Conservation (phyloP, 768 basidiomycete genomes). For the Rossbeevera mucosa region DNA sequence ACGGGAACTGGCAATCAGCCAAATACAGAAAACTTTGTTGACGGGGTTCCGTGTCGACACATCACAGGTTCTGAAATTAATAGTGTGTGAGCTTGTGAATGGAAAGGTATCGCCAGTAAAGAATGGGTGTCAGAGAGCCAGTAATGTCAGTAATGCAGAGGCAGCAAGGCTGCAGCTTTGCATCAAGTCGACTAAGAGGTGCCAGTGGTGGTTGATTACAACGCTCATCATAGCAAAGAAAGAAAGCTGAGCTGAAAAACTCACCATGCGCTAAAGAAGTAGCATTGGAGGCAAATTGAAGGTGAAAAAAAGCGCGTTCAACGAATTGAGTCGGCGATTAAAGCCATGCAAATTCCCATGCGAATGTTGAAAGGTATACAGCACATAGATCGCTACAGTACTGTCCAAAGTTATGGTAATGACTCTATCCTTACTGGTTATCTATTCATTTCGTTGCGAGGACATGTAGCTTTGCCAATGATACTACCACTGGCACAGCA, state of each 20-base stretch:
- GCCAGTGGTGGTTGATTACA: constrained; percentile 70
- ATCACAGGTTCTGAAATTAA: constrained; percentile 9
- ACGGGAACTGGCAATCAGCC: constrained; percentile 1
- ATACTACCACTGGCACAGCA: constrained; percentile 62
- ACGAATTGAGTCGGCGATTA: constrained; percentile 20
- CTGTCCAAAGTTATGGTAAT: neutral
- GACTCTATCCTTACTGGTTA: neutral
- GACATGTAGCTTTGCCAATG: constrained; percentile 65
- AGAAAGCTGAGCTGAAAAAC: constrained; percentile 11
- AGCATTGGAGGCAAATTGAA: no score
- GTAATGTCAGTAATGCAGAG: constrained; percentile 75
- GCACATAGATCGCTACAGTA: neutral
- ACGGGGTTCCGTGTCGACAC: neutral
- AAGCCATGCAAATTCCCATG: neutral
- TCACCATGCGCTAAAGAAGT: no score
- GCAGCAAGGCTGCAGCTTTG: constrained; percentile 31
- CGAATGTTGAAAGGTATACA: neutral
- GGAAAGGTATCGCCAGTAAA: neutral
- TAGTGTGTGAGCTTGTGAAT: constrained; percentile 16
- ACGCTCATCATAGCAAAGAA: constrained; percentile 62
- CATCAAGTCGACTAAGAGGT: constrained; percentile 88
- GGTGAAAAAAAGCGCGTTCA: neutral
- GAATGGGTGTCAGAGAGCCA: constrained; percentile 44
- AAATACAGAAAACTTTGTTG: neutral
- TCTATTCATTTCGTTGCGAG: constrained; percentile 38